A percentile compares a stretch with the other conserved stretches of the same genome.
Conservation (phyloP, 140 eudicot genomes). For the Senecio squalidus region DNA sequence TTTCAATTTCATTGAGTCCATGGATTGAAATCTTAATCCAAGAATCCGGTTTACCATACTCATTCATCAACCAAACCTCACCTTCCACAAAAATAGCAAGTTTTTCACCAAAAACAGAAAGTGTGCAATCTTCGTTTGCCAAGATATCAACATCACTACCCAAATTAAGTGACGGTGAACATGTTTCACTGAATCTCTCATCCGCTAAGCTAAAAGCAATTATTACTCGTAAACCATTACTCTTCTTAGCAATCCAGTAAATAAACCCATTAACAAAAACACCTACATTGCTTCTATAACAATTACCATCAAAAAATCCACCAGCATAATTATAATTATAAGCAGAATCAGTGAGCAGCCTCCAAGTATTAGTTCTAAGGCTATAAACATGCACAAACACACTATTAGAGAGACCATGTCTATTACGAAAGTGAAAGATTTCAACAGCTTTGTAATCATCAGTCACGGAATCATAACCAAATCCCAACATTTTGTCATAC, state of each 20-base stretch:
- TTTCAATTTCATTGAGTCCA: neutral
- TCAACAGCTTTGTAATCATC: constrained; percentile 1
- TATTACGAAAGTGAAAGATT: neutral
- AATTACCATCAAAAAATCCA: too few species aligned
- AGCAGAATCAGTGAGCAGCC: neutral
- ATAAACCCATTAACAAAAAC: neutral
- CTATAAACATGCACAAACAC: neutral
- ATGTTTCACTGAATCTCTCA: neutral
- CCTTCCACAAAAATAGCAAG: neutral
- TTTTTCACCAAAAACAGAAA: constrained; percentile 1
- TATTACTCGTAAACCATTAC: neutral
- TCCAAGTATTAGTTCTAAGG: neutral
- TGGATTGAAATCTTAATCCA: neutral
- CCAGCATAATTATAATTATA: neutral
- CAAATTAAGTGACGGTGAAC: neutral
- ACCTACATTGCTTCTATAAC: neutral
- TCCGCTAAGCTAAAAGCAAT: neutral
- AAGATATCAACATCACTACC: neutral
- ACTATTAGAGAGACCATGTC: too few species aligned
- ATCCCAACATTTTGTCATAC: neutral
- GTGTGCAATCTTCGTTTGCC: neutral
- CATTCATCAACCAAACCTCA: constrained; percentile 2
- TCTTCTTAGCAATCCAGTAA: neutral
- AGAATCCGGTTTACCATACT: neutral
- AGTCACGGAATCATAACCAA: neutral